Conservation (phyloP, 2,329 filamentous ascomycete species). For the Diaporthe vaccinii region DNA sequence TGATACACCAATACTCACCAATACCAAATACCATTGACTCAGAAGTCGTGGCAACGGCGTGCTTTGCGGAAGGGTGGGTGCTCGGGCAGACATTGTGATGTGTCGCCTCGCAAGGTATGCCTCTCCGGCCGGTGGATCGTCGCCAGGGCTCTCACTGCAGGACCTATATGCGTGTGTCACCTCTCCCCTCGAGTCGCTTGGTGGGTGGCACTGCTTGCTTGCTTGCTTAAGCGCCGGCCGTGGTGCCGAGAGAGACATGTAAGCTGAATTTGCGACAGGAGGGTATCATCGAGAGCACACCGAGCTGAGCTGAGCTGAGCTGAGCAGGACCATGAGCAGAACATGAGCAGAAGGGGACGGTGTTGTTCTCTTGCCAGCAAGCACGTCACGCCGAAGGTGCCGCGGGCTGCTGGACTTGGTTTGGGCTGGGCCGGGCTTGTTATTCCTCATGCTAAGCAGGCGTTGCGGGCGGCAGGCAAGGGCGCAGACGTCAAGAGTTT, state of each 20-base stretch:
- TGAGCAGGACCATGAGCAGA: no score
- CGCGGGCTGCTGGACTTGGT: no score
- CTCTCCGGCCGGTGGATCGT: neutral
- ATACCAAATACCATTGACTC: neutral
- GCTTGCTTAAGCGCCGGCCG: neutral
- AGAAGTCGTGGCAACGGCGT: neutral
- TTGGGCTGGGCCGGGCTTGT: no score
- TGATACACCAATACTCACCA: neutral
- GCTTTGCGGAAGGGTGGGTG: neutral
- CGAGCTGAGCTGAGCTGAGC: neutral
- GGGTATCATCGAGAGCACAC: no score
- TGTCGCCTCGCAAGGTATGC: slow-evolving; percentile 11
- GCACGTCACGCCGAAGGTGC: no score
- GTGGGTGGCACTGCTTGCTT: neutral
- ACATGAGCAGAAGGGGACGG: no score
- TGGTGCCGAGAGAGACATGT: neutral
- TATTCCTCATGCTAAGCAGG: no score
- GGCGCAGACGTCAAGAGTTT: neutral
- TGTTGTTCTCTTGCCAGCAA: no score
- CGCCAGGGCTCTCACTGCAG: neutral
- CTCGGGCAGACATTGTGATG: neutral
- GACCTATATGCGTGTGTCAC: neutral
- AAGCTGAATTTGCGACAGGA: neutral
- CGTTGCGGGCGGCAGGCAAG: neutral
- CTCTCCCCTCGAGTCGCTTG: neutral